Evolutionary conservation across 768 basidiomycete species (phyloP).

Genomic region (Suillus subaureus): DNA sequence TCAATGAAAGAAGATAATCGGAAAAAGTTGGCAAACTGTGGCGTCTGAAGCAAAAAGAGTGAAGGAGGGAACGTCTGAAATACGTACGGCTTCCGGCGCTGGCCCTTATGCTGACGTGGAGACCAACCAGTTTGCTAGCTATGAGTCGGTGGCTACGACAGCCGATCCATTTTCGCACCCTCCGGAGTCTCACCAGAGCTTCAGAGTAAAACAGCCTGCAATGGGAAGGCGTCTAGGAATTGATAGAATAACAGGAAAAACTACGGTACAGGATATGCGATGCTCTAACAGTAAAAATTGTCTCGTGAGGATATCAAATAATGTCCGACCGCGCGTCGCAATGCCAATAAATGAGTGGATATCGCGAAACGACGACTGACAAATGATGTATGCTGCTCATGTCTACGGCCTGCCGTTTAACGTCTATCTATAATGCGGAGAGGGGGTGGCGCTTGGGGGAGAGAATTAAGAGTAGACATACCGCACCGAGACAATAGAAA

Average conservation of each 20-base stretch:
- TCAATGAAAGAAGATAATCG: slow-evolving; percentile 15
- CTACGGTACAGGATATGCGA: slow-evolving; percentile 56
- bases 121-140: neutral
- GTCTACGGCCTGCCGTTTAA: slow-evolving; percentile 44
- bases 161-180: slow-evolving; percentile 16
- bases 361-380: slow-evolving; percentile 56
- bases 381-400: slow-evolving; percentile 49
- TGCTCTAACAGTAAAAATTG: slow-evolving; percentile 65
- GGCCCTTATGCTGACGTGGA: slow-evolving; percentile 32
- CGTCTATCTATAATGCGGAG: slow-evolving; percentile 43
- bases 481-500: slow-evolving; percentile 38
- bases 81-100: slow-evolving; percentile 9
- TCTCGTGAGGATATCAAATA: slow-evolving; percentile 53
- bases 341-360: slow-evolving; percentile 46
- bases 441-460: slow-evolving; percentile 26
- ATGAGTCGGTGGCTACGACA: slow-evolving; percentile 3
- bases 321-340: slow-evolving; percentile 54
- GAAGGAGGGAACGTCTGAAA: slow-evolving; percentile 21
- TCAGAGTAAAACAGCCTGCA: slow-evolving; percentile 12
- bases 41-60: slow-evolving; percentile 20
- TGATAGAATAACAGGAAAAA: slow-evolving; percentile 31
- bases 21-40: slow-evolving; percentile 15
- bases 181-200: neutral
- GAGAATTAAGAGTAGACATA: slow-evolving; percentile 20
- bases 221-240: slow-evolving; percentile 14